phyloP scores from a whole-genome alignment of 2,329 filamentous ascomycete genomes.

The Aureobasidium vineae region DNA sequence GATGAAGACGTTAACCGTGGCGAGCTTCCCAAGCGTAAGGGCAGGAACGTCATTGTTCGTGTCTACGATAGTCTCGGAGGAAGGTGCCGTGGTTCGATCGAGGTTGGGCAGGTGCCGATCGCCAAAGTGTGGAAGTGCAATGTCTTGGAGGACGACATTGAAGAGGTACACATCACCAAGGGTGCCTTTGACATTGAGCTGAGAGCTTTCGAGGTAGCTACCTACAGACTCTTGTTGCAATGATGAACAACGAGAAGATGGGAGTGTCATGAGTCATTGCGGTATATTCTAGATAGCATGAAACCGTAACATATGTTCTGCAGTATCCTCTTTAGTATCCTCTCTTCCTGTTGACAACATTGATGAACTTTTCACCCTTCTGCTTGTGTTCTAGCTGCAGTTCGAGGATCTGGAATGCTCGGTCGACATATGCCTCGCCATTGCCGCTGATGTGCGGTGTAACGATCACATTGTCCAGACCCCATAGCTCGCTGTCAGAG shows the following conservation, averaged over 20 bases:
- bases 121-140: slow-evolving; percentile 81
- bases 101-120: slow-evolving; percentile 64
- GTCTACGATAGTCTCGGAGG: slow-evolving; percentile 90
- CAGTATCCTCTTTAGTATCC: slow-evolving; percentile 53
- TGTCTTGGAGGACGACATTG: slow-evolving; percentile 80
- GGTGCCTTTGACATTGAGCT: slow-evolving; percentile 42
- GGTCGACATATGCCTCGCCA: slow-evolving; percentile 55
- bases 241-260: slow-evolving; percentile 25
- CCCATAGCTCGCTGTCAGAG: slow-evolving; percentile 66
- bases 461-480: slow-evolving; percentile 65
- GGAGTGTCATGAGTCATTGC: background rate
- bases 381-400: slow-evolving; percentile 56
- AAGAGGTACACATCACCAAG: slow-evolving; percentile 57
- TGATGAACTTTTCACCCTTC: slow-evolving; percentile 57
- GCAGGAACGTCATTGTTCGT: slow-evolving; percentile 76
- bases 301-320: background rate
- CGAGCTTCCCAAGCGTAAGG: slow-evolving; percentile 61
- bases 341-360: slow-evolving; percentile 59
- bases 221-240: slow-evolving; percentile 38
- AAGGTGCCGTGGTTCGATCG: slow-evolving; percentile 67
- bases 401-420: slow-evolving; percentile 58
- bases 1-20: slow-evolving; percentile 54
- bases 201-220: slow-evolving; percentile 43
- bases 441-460: slow-evolving; percentile 64
- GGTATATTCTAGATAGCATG: slow-evolving; percentile 9